Evolutionary conservation across 75 land plant genomes (phyloP), one percentile per base, ranked within the genome.

Genomic region (Picea sitchensis): DNA sequence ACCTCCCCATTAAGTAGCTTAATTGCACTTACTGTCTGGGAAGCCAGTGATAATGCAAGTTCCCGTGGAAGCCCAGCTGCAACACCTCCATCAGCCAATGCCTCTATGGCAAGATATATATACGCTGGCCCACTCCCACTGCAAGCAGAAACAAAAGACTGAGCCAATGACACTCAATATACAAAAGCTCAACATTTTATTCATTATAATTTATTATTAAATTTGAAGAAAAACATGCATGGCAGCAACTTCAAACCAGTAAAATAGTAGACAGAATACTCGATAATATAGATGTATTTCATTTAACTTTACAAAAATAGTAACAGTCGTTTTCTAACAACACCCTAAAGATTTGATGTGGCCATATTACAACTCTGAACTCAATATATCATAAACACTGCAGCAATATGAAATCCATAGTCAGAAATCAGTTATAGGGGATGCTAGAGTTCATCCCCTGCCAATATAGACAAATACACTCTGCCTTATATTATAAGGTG

Each of bases 51-150:
- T 15, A 88, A 67, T 26, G 99, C 92, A 77, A 97, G 90, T 65
- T 91, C 91, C 14, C 98, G 90, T 18, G 99, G 94, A 30, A 97
- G 92, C 64, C 99, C 99, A 47, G 98, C 98, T 79, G 99, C 99
- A 9, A 97, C 99, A 67, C 98, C 99, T 68, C 99, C 99, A 90
- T 97, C 99, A 61, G 99, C 99, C 80, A 97, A 65, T 59, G 99
- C 99, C 77, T 97, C 99, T 58, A 97, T 97, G 14, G 98, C 95
- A 69, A 97, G 67, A 79, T 79, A 97, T 76, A 95, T 84, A 80
- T 97, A 97, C 23, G 98, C 99, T 68, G 99, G 99, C 7, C 98
- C 99, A 85, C 99, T 95, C 26, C 92, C 98, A 91, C 99, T 97
- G 94, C 67, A 85, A 32, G 32, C 56, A 30, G n/a, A 30, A 15